Evolutionary conservation across 1,284 basidiomycete genomes (phyloP), one percentile per base, ranked within the genome.

Genomic region (Boletus sp.): DNA sequence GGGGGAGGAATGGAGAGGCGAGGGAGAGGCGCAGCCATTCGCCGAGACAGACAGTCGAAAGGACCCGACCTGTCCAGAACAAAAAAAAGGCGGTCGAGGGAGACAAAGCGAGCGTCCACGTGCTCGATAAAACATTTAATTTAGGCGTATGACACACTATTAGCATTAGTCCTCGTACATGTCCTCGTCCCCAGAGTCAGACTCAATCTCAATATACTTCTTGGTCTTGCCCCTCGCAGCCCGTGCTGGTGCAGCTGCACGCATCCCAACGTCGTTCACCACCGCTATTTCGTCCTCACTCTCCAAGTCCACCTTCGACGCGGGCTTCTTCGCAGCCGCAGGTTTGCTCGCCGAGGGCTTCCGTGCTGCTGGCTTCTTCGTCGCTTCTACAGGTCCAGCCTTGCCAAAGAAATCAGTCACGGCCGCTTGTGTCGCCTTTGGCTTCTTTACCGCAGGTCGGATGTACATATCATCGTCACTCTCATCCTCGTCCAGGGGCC

Each of bases 341-440:
- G 68, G 60, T 75, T 82, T 84, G 67, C 76, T 81, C 68, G 78
- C 79, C 31, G 86, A 83, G n/a, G 83, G 75, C 66, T 85, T 87
- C 52, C 81, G 77, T 40, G 71, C 66, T 9, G 76, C 65, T 9
- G 68, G 61, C 55, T 75, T 76, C 67, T 79, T 81, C 53, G 69
- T 67, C 49, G 67, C 61, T 38, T 74, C 74, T 23, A 74, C 69
- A 9, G 73, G 67, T 4, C 69, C 69, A 31, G 77, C 73, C 65
- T 89, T 88, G 49, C 78, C 78, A 61, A 89, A 87, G 76, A 87
- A 87, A 67, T 88, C 85, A 2, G 84, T 82, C 40, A 86, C 78
- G 1, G 80, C 73, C 0, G 80, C 71, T 64, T 83, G 82, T 1
- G 75, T 38, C 46, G 68, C 72, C 62, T 83, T 83, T 65, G 78